A percentile compares a stretch with the other conserved stretches of the same genome.
Evolutionary conservation across 2,329 filamentous ascomycete genomes (phyloP).

Genomic region (Phaeosphaeriaceae sp.): DNA sequence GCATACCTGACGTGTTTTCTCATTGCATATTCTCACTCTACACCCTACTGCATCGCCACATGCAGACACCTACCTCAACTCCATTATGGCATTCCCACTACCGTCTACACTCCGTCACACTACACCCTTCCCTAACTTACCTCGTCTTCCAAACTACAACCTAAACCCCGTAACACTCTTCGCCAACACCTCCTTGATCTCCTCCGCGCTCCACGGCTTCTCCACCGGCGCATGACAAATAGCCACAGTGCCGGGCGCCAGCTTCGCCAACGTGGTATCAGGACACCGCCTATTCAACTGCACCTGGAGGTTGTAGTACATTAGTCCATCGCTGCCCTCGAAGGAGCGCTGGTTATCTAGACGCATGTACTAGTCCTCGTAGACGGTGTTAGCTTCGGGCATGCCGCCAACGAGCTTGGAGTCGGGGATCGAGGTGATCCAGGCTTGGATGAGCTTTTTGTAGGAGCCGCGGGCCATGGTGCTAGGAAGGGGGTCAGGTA

Average conservation of each 20-base stretch:
- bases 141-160: background rate
- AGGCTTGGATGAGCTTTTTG: background rate
- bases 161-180: background rate
- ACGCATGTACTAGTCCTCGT: background rate
- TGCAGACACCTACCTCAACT: no score
- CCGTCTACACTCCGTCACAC: no score
- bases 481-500: no score
- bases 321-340: background rate
- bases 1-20: no score
- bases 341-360: background rate
- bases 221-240: background rate
- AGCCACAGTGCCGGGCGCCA: background rate
- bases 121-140: background rate
- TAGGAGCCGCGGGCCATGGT: no score
- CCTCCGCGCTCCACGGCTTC: background rate
- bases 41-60: no score
- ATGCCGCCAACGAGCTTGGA: constrained; percentile 1
- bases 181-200: constrained; percentile 2
- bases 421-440: background rate
- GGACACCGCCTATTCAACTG: background rate
- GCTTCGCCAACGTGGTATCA: background rate
- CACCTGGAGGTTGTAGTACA: background rate
- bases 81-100: background rate
- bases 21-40: no score
- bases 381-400: background rate